A percentile compares a stretch with the other conserved stretches of the same genome.
phyloP scores from a whole-genome alignment of 306 rosid species.

The Sicyos edulis region DNA sequence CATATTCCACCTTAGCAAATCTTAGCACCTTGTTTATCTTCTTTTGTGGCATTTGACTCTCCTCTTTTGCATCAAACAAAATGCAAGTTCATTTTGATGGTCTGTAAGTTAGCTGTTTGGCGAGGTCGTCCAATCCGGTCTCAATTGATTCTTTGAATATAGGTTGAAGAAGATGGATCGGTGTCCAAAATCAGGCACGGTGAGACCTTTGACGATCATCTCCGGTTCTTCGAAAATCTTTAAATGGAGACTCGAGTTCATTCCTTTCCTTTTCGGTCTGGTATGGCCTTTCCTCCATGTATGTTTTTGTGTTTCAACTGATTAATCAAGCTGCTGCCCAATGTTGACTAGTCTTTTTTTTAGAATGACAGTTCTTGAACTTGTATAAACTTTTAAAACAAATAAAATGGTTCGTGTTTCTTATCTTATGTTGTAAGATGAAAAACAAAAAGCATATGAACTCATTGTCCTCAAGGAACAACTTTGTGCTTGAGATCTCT shows the following conservation, averaged over 20 bases:
- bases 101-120: background rate
- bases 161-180: conserved; percentile 78
- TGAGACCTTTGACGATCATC: conserved; percentile 75
- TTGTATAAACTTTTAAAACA: background rate
- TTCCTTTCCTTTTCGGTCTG: background rate
- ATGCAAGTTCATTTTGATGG: background rate
- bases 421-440: background rate
- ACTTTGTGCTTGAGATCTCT: no score
- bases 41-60: background rate
- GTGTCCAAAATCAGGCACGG: conserved; percentile 86
- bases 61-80: background rate
- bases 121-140: background rate
- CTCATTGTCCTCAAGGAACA: background rate
- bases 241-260: conserved; percentile 24
- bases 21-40: background rate
- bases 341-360: background rate
- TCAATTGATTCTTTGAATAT: conserved; percentile 16
- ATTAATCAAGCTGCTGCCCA: background rate
- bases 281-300: background rate
- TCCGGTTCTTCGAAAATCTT: conserved; percentile 68
- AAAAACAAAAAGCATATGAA: background rate
- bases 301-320: background rate
- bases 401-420: background rate
- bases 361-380: conserved; percentile 10
- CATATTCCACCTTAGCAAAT: background rate